Conservation (phyloP, 179 eudicot species). For the Spergularia azorica region DNA sequence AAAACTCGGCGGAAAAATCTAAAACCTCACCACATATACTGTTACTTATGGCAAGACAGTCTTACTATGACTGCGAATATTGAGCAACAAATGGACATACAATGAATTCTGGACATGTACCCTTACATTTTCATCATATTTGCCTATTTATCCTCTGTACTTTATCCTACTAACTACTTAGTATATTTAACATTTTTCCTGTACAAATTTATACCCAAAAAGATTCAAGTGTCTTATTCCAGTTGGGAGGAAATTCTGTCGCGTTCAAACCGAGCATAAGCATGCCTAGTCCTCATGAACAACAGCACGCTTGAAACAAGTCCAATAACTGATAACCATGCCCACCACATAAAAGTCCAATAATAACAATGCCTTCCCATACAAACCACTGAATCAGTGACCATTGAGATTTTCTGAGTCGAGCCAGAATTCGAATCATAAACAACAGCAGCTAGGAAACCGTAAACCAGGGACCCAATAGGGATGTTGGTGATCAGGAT, state of each 20-base stretch:
- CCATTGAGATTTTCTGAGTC: conserved; percentile 32
- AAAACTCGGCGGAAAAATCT: no score
- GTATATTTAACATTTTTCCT: conserved; percentile 3
- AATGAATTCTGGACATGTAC: no score
- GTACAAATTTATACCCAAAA: conserved; percentile 8
- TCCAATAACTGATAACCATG: conserved; percentile 63
- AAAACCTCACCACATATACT: no score
- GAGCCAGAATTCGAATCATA: conserved; percentile 48
- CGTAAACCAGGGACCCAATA: conserved; percentile 58
- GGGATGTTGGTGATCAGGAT: conserved; percentile 57
- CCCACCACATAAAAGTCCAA: conserved; percentile 79
- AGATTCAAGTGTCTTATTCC: conserved; percentile 1
- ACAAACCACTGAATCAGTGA: conserved; percentile 49
- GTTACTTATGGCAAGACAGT: no score
- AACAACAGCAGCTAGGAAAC: conserved; percentile 59
- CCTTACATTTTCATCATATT: conserved; percentile 1
- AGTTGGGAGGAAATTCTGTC: conserved; percentile 34
- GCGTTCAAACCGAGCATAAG: conserved; percentile 64
- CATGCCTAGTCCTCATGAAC: conserved; percentile 72
- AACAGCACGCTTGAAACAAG: conserved; percentile 55
- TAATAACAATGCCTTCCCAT: conserved; percentile 78
- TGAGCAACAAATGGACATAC: no score
- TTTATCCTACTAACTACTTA: not conserved
- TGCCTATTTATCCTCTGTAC: not conserved
- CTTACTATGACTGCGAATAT: no score